A percentile compares a stretch with the other conserved stretches of the same genome.
These are phyloP conservation scores for Colletotrichum scovillei DNA, from an alignment of 2,329 filamentous ascomycete genomes.

Conservation along the genomic window DNA sequence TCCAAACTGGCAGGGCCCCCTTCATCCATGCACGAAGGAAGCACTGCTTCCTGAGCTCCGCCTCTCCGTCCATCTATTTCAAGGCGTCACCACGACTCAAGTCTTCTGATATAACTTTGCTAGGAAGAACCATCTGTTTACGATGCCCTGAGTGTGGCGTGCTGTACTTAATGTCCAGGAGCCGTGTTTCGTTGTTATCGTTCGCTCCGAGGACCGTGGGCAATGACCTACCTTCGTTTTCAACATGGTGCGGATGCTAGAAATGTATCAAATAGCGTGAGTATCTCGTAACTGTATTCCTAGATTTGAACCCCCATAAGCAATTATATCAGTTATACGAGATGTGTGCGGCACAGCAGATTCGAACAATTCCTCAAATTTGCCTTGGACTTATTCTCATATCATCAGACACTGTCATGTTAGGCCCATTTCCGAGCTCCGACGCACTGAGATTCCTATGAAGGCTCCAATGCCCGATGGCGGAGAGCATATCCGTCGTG, in stretches of 20 bases:
- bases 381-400: background rate
- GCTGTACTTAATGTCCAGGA: too few species aligned
- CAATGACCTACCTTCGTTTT: too few species aligned
- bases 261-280: background rate
- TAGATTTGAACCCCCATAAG: background rate
- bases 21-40: background rate
- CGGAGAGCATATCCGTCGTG: background rate
- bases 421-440: background rate
- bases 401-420: background rate
- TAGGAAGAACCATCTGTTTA: too few species aligned
- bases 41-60: background rate
- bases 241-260: too few species aligned
- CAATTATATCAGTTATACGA: background rate
- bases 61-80: conserved; percentile 10
- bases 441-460: background rate
- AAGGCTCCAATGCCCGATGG: background rate
- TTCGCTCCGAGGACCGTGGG: too few species aligned
- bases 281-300: background rate
- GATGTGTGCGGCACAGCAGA: background rate
- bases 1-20: background rate
- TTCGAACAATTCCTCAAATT: too few species aligned
- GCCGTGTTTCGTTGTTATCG: too few species aligned
- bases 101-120: background rate
- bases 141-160: background rate
- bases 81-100: background rate